Base-by-base conservation (phyloP, 148 eudicot genomes). In the Vaccinium corymbosum region DNA sequence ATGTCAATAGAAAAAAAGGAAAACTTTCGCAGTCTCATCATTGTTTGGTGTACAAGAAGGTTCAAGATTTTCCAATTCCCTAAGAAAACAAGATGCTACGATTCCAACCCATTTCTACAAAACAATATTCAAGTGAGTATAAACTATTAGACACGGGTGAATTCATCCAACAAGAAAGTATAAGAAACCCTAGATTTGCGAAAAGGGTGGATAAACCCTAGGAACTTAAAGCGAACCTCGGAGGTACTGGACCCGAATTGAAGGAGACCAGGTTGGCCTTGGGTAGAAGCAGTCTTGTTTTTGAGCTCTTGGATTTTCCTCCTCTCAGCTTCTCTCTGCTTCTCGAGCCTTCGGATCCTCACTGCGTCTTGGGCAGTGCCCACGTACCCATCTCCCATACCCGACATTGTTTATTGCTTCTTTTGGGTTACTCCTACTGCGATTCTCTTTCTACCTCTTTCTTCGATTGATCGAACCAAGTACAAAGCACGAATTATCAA, bases 341-440 rank as follows among this genome's bases (percentile, higher is more conserved):
- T 96, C 88, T 96, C 97, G 9, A 96, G 90, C 85, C 99, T 87
- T 53, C 99, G 85, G 78, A 96, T 96, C 86, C 99, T 89, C 16
- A 93, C 99, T 29, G 93, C 98, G 86, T 96, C 99, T 80, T 96
- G 99, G 52, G 98, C 98, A 38, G 97, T 93, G 32, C 99, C 99
- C 78, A 96, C 99, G 79, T 96, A 96, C 25, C 99, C 99, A 76
- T 96, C 99, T 68, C 99, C 99, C 99, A 96, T 96, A 15, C 99
- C 99, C 91, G 99, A 90, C 99, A 96, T 96, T 79, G 78, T 84
- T 55, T 10, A 62, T 42, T 42, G 46, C 46, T 83, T 42, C 81
- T 84, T 78, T 22, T 32, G 68, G 27, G 38, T 20, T 49, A 75
- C 83, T 79, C 71, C 48, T 50, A 20, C 66, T 7, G n/a, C 38